phyloP scores from a whole-genome alignment of 73 alveolate species.

The Tetrahymena malaccensis region DNA sequence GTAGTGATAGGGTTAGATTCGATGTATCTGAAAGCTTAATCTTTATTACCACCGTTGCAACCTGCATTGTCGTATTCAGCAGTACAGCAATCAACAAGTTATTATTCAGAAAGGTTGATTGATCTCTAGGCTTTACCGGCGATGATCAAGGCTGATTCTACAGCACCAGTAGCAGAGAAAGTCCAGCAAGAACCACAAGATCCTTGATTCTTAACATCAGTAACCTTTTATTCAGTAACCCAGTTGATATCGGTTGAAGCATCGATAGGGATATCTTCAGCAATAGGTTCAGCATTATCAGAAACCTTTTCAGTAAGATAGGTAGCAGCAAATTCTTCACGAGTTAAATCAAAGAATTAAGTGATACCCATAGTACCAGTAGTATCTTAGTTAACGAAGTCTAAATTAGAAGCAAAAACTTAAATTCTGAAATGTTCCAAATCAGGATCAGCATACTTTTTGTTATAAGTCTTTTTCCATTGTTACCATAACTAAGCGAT shows the following conservation, averaged over 20 bases:
- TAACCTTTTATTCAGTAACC: slow-evolving; percentile 36
- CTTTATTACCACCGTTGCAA: slow-evolving; percentile 47
- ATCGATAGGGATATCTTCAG: background rate
- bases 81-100: slow-evolving; percentile 51
- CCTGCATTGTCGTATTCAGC: slow-evolving; percentile 4
- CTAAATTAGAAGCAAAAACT: background rate
- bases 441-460: background rate
- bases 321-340: slow-evolving; percentile 31
- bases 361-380: slow-evolving; percentile 20
- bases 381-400: background rate
- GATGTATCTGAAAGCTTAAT: slow-evolving; percentile 19
- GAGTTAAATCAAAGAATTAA: slow-evolving; percentile 18
- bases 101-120: slow-evolving; percentile 39
- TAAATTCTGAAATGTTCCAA: background rate
- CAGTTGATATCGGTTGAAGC: slow-evolving; percentile 9
- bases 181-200: slow-evolving; percentile 55
- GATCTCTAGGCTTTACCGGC: background rate
- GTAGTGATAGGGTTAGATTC: slow-evolving; percentile 1
- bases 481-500: background rate
- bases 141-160: slow-evolving; percentile 33
- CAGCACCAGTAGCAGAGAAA: slow-evolving; percentile 54
- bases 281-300: background rate
- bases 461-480: background rate
- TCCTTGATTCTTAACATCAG: slow-evolving; percentile 44
- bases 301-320: background rate